A percentile compares a stretch with the other conserved stretches of the same genome.
Conservation (phyloP, 1,284 basidiomycete species). For the Pascua sp. region DNA sequence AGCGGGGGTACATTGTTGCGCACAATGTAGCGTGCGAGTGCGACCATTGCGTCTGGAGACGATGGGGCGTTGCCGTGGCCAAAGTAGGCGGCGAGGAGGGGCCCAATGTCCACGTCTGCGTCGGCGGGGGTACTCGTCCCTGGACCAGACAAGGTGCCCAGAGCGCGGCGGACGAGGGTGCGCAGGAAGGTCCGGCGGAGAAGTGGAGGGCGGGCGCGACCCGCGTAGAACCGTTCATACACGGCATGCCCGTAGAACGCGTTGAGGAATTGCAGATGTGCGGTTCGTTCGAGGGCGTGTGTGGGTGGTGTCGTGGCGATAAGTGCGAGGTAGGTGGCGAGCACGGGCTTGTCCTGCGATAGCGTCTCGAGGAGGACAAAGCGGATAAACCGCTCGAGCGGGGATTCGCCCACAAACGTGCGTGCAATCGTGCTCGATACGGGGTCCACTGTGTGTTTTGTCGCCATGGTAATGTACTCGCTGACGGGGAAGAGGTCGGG, state of each 20-base stretch:
- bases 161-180: background rate
- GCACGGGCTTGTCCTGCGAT: conserved; percentile 77
- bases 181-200: conserved; percentile 34
- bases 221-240: conserved; percentile 25
- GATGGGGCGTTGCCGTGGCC: background rate
- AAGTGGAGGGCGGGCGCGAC: conserved; percentile 18
- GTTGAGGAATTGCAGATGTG: conserved; percentile 26
- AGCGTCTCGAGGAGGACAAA: conserved; percentile 81
- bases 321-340: conserved; percentile 69
- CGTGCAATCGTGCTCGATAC: conserved; percentile 72
- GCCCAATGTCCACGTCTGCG: too few relatives aligned
- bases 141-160: too few relatives aligned
- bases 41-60: background rate
- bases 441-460: conserved; percentile 74
- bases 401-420: conserved; percentile 58
- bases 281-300: conserved; percentile 19
- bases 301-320: conserved; percentile 1
- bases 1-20: conserved; percentile 25
- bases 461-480: conserved; percentile 74
- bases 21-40: conserved; percentile 25
- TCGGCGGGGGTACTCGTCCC: too few relatives aligned
- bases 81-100: background rate
- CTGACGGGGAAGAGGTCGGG: conserved; percentile 61
- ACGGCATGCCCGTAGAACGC: conserved; percentile 28
- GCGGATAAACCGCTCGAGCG: conserved; percentile 65